Evolutionary conservation across 2,329 filamentous ascomycete genomes (phyloP), one percentile per base, ranked within the genome.

Genomic region (Fusarium pininemorale): DNA sequence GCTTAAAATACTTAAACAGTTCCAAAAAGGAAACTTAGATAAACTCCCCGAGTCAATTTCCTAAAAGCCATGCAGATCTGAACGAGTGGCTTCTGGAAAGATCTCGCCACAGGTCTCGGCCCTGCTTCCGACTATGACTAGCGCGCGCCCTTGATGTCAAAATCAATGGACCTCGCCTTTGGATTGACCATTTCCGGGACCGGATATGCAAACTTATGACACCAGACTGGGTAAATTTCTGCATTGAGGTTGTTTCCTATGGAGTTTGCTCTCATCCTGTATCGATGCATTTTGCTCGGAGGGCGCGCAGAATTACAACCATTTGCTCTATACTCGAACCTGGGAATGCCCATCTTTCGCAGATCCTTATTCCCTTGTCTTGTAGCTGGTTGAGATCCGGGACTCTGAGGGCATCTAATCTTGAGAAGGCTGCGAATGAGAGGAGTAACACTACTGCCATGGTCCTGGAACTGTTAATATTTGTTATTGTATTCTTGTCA

Each of bases 271-370:
- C 30, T 72, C 30, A 71, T 1, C 68, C 72, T 4, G 72, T 74
- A 9, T 74, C 73, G 28, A 75, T 75, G 12, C 70, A 70, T 47
- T 76, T 75, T 6, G 70, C 73, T 28, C 73, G 44, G 10, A 75
- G 35, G 14, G 73, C 68, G 11, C 68, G 73, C 28, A 76, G 30
- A 30, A 76, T 75, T 12, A 69, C 71, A 24, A 75, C 67, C 73
- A 75, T 75, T 22, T 75, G 74, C 10, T 76, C 73, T 32, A 75
- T 75, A 9, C 73, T 75, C 0, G 73, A 75, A 0, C 68, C 70
- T 3, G 70, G 73, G 28, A 75, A 75, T 0, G 73, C 73, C 73
- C 73, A 75, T 41, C 70, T 42, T 28, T 74, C 71, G 13, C 74
- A 63, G n/a, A 76, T 76, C 18, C 48, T 26, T 38, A 75, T 75